A percentile compares a stretch with the other conserved stretches of the same genome.
phyloP scores from a whole-genome alignment of 2,329 filamentous ascomycete genomes.

The Diaporthe sp. region DNA sequence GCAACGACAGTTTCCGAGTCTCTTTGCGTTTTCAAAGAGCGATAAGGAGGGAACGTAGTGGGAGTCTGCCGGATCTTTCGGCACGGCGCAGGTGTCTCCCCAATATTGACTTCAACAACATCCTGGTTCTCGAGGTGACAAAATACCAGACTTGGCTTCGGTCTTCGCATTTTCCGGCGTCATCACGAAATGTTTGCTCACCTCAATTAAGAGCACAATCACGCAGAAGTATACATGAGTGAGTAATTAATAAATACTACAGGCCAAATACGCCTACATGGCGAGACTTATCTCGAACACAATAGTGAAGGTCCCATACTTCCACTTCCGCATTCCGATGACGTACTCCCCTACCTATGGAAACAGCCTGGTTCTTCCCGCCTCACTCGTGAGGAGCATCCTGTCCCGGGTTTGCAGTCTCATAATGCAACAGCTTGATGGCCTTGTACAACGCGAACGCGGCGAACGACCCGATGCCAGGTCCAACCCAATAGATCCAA shows the following conservation, averaged over 20 bases:
- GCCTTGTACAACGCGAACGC: slow-evolving; percentile 60
- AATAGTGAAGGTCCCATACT: neutral
- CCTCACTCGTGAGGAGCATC: slow-evolving; percentile 1
- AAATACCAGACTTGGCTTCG: neutral
- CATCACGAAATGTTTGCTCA: neutral
- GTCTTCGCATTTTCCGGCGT: neutral
- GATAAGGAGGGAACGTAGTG: too few species aligned
- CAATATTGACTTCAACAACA: neutral
- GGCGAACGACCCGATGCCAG: slow-evolving; percentile 58
- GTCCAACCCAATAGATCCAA: slow-evolving; percentile 68
- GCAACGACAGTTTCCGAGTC: neutral
- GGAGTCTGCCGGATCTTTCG: too few species aligned
- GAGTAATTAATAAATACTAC: neutral
- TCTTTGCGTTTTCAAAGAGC: neutral
- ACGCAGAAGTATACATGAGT: neutral
- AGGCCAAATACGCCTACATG: neutral
- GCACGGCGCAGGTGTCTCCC: neutral
- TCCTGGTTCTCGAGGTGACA: neutral
- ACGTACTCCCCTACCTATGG: too few species aligned
- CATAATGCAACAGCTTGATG: slow-evolving; percentile 62
- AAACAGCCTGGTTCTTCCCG: too few species aligned
- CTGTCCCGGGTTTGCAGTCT: slow-evolving; percentile 36
- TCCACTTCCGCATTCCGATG: neutral
- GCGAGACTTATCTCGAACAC: neutral
- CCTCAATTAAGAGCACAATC: neutral